phyloP scores from a whole-genome alignment of 441 rosid genomes.

The Adansonia gregorii region DNA sequence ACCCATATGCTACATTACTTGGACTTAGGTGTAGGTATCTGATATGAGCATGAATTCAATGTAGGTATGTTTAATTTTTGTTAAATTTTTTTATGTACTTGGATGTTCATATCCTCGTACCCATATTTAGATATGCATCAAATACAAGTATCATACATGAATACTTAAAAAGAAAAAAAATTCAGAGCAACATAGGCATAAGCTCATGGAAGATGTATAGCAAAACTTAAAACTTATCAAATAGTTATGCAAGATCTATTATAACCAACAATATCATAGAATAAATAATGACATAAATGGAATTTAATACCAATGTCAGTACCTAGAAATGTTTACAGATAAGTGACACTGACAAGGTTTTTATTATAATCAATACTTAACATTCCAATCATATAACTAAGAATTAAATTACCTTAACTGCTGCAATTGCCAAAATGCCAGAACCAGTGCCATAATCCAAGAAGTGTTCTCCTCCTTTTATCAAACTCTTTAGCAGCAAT shows the following conservation, averaged over 20 bases:
- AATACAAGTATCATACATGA: neutral
- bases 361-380: neutral
- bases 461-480: constrained; percentile 76
- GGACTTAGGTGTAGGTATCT: neutral
- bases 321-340: neutral
- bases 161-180: neutral
- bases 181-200: neutral
- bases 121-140: neutral
- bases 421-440: constrained; percentile 90
- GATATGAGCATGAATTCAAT: neutral
- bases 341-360: neutral
- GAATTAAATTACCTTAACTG: constrained; percentile 61
- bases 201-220: too few species aligned
- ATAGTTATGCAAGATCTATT: too few species aligned
- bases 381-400: neutral
- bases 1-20: neutral
- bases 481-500: constrained; percentile 55
- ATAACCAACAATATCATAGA: too few species aligned
- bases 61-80: neutral
- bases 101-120: neutral
- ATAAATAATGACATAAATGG: neutral
- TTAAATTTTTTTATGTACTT: neutral
- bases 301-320: neutral
- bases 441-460: constrained; percentile 95
- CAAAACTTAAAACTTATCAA: too few species aligned